Evolutionary conservation across 2,329 filamentous ascomycete genomes (phyloP).

Genomic region (Dryadomyces quercus-mongolicae): DNA sequence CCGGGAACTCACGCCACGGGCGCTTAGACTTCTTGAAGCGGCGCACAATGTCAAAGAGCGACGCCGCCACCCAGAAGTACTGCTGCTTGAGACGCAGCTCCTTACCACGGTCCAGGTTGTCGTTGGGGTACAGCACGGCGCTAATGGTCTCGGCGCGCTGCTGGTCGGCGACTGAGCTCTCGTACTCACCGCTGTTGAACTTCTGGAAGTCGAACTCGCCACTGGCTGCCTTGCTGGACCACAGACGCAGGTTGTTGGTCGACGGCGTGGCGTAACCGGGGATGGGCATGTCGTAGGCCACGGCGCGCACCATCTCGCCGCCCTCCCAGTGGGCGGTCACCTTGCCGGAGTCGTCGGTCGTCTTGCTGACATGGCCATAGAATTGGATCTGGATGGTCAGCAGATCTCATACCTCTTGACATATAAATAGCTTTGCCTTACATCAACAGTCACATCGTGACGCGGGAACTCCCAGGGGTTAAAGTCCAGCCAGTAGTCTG

Average conservation of each 20-base stretch:
- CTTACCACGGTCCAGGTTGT: conserved; percentile 92
- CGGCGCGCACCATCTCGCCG: conserved; percentile 81
- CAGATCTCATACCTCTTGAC: neutral
- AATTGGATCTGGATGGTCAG: conserved; percentile 61
- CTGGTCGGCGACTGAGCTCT: conserved; percentile 95
- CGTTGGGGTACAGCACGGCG: conserved; percentile 92
- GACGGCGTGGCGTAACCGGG: conserved; percentile 82
- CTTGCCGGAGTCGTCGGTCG: conserved; percentile 66
- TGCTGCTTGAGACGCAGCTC: conserved; percentile 97
- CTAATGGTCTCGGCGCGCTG: conserved; percentile 99
- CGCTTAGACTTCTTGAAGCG: conserved; percentile 97
- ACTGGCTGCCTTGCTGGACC: conserved; percentile 94
- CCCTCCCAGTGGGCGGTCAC: conserved; percentile 71
- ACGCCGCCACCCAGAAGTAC: conserved; percentile 99
- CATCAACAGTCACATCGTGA: conserved; percentile 87
- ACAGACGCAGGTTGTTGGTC: conserved; percentile 92
- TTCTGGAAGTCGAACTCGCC: conserved; percentile 99
- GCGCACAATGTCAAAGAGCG: conserved; percentile 88
- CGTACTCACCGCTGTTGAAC: conserved; percentile 97
- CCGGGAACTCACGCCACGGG: conserved; percentile 81
- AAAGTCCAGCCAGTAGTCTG: conserved; percentile 98
- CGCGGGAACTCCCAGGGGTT: conserved; percentile 98
- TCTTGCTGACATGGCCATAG: conserved; percentile 72
- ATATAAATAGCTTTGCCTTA: conserved; percentile 23
- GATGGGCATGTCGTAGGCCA: conserved; percentile 87